These are phyloP conservation scores for Talaromyces sp. DNA, from an alignment of 2,329 filamentous ascomycete species.

Conservation along the genomic window DNA sequence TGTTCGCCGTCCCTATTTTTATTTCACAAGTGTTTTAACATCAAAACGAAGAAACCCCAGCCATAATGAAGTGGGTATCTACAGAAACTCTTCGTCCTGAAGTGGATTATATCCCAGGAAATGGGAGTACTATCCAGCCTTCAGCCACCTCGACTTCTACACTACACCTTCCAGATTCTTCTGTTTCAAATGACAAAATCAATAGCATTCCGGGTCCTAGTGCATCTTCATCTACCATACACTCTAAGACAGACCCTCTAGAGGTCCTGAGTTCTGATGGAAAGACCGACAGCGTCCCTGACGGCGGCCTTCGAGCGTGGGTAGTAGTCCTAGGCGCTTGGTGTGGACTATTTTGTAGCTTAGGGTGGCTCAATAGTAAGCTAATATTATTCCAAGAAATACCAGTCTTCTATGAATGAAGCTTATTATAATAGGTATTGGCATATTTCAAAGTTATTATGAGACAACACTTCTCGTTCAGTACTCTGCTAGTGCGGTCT, in stretches of 20 bases:
- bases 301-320: slow-evolving; percentile 5
- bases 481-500: slow-evolving; percentile 43
- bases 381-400: not conserved
- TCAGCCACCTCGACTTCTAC: not conserved
- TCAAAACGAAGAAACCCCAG: not conserved
- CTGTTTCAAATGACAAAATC: slow-evolving; percentile 1
- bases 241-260: slow-evolving; percentile 1
- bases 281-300: slow-evolving; percentile 1
- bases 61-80: not conserved
- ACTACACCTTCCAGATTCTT: not conserved
- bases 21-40: not conserved
- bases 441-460: slow-evolving; percentile 53
- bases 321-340: slow-evolving; percentile 12
- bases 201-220: not conserved
- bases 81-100: not conserved
- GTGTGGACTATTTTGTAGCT: slow-evolving; percentile 12
- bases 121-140: not conserved
- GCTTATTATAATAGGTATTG: slow-evolving; percentile 31
- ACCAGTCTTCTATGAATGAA: not conserved
- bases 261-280: not conserved
- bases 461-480: slow-evolving; percentile 36
- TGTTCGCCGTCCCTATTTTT: not conserved
- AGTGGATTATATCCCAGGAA: not conserved
- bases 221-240: not conserved
- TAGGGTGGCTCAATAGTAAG: slow-evolving; percentile 12